A percentile compares a stretch with the other conserved stretches of the same genome.
Evolutionary conservation across 2,329 filamentous ascomycete genomes (phyloP).

Genomic region (Trichoderma cornu-damae): DNA sequence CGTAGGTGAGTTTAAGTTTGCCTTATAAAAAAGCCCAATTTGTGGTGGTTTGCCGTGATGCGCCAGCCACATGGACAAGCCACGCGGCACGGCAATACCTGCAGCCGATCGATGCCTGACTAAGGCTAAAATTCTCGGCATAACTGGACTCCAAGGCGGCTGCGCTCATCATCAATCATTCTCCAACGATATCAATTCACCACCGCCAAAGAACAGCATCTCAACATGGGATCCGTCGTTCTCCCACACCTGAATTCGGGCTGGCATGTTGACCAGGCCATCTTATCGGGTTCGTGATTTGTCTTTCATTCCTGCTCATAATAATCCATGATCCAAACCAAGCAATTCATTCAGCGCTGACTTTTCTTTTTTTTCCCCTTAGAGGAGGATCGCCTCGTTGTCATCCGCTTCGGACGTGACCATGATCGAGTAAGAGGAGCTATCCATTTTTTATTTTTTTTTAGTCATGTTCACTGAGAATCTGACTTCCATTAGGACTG

Average conservation of each 20-base stretch:
- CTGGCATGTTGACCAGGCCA: constrained; percentile 98
- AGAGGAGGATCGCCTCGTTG: constrained; percentile 87
- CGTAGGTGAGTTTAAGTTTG: no score
- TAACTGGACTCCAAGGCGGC: not conserved
- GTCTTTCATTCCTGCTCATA: not conserved
- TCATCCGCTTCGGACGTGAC: constrained; percentile 90
- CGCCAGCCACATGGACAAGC: constrained; percentile 8
- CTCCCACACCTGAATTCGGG: constrained; percentile 85
- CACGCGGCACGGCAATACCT: constrained; percentile 15
- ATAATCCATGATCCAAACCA: not conserved
- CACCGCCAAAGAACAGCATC: not conserved
- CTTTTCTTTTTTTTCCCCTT: constrained; percentile 35
- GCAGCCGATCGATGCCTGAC: not conserved
- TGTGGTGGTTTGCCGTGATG: not conserved
- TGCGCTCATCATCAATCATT: not conserved
- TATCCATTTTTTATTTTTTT: not conserved
- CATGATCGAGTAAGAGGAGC: constrained; percentile 52
- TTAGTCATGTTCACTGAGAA: not conserved
- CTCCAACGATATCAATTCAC: not conserved
- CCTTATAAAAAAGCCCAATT: no score
- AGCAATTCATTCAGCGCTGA: constrained; percentile 1
- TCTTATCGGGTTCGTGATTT: constrained; percentile 39
- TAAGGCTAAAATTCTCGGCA: not conserved
- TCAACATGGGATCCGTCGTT: constrained; percentile 70
- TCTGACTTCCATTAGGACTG: constrained; percentile 66